These are phyloP conservation scores for Acanthamoeba royreba DNA, from an alignment of 208 protist species.

Conservation along the genomic window DNA sequence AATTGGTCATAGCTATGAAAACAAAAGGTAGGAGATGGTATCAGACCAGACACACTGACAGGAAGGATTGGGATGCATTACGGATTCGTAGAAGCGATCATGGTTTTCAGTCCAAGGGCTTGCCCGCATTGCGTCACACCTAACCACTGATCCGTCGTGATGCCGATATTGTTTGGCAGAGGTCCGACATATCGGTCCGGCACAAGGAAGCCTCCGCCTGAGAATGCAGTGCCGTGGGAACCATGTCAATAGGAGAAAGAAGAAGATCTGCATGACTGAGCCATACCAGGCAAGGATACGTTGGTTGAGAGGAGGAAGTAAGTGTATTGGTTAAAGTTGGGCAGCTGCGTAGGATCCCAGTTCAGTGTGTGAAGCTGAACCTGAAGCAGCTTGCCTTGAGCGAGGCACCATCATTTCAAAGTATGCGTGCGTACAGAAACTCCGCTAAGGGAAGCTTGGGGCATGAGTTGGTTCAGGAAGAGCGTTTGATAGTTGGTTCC, in stretches of 20 bases:
- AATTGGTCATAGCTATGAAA: neutral
- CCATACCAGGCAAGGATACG: too few species aligned
- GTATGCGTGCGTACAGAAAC: neutral
- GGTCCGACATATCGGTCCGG: neutral
- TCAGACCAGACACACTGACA: too few species aligned
- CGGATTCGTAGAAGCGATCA: neutral
- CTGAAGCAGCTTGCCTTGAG: too few species aligned
- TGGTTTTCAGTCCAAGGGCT: neutral
- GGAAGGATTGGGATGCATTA: too few species aligned
- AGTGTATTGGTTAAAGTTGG: neutral
- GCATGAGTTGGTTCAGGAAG: neutral
- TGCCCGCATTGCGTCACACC: neutral
- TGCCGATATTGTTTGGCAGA: neutral
- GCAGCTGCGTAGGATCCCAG: too few species aligned
- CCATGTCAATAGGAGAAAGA: neutral
- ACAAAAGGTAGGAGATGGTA: neutral
- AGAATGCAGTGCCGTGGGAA: neutral
- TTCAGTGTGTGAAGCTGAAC: too few species aligned
- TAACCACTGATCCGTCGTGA: neutral
- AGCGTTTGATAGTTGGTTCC: neutral
- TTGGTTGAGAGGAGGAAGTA: neutral
- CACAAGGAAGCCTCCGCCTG: neutral
- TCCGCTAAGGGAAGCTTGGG: neutral
- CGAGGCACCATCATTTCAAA: too few species aligned
- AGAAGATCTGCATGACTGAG: neutral